A percentile compares a stretch with the other conserved stretches of the same genome.
These are phyloP conservation scores for Pleurotus salmoneostramineus DNA, from an alignment of 768 basidiomycete genomes.

Conservation along the genomic window DNA sequence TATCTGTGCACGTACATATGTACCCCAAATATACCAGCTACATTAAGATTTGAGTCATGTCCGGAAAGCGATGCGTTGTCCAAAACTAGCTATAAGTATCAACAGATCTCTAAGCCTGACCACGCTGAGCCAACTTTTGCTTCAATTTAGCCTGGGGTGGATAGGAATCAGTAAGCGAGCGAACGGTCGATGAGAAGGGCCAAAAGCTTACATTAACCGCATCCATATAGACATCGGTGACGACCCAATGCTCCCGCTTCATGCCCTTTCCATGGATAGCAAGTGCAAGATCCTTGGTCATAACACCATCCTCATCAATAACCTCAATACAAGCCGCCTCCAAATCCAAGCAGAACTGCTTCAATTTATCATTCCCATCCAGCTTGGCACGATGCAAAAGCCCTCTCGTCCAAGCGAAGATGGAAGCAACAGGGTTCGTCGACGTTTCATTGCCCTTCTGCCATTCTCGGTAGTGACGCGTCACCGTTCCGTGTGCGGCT, in stretches of 20 bases:
- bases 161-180: not conserved
- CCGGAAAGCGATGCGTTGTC: too few species aligned
- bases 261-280: conserved; percentile 89
- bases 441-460: conserved; percentile 98
- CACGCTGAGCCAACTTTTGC: not conserved
- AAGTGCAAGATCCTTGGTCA: conserved; percentile 97
- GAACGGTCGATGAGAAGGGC: not conserved
- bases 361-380: conserved; percentile 75
- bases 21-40: too few species aligned
- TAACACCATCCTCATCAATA: conserved; percentile 85
- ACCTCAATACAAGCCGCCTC: conserved; percentile 89
- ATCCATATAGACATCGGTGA: conserved; percentile 92
- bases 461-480: conserved; percentile 94
- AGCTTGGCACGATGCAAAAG: conserved; percentile 90
- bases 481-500: conserved; percentile 93
- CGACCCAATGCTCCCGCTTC: conserved; percentile 96
- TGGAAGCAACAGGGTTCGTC: conserved; percentile 97
- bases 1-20: too few species aligned
- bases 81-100: too few species aligned
- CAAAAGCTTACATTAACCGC: conserved; percentile 71
- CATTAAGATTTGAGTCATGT: too few species aligned
- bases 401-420: conserved; percentile 98
- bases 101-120: not conserved
- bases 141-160: not conserved
- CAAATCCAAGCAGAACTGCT: conserved; percentile 70